Conservation (phyloP, 208 protist species). For the Leishmania aethiopica region DNA sequence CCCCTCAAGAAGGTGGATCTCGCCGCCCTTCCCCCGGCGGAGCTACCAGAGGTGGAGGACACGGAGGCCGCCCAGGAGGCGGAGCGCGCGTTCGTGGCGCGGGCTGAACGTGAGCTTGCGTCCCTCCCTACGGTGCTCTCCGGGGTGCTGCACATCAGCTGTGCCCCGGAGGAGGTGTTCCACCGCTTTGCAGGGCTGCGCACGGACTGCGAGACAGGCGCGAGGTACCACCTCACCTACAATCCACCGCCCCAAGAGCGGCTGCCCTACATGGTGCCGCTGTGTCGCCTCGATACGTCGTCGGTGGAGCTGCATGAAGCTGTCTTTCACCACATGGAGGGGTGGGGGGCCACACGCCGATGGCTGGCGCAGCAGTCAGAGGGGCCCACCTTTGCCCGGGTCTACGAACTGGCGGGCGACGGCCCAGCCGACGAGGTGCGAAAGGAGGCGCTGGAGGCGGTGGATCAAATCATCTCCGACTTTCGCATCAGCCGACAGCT, state of each 20-base stretch:
- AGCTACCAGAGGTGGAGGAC: constrained; percentile 67
- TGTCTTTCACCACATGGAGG: constrained; percentile 60
- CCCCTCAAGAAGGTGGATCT: constrained; percentile 66
- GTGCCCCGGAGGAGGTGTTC: constrained; percentile 71
- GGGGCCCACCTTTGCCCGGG: constrained; percentile 23
- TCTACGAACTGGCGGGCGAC: constrained; percentile 72
- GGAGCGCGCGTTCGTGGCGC: constrained; percentile 53
- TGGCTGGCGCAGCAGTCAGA: constrained; percentile 42
- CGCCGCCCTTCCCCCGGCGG: constrained; percentile 64
- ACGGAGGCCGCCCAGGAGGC: constrained; percentile 33
- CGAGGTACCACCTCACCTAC: constrained; percentile 86
- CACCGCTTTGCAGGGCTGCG: constrained; percentile 81
- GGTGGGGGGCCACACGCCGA: constrained; percentile 57
- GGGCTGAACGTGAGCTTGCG: constrained; percentile 41
- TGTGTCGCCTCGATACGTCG: constrained; percentile 62
- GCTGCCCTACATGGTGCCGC: constrained; percentile 62
- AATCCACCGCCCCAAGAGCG: constrained; percentile 72
- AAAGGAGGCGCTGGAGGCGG: constrained; percentile 33
- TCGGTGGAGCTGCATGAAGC: constrained; percentile 73
- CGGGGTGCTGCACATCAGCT: constrained; percentile 69
- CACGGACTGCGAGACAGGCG: constrained; percentile 72
- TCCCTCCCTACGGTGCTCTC: constrained; percentile 43
- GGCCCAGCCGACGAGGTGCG: constrained; percentile 32
- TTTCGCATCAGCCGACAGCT: constrained; percentile 42
- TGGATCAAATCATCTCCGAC: constrained; percentile 35